Base-by-base conservation (phyloP, 1,284 basidiomycete genomes). In the Sparassis latifolia region DNA sequence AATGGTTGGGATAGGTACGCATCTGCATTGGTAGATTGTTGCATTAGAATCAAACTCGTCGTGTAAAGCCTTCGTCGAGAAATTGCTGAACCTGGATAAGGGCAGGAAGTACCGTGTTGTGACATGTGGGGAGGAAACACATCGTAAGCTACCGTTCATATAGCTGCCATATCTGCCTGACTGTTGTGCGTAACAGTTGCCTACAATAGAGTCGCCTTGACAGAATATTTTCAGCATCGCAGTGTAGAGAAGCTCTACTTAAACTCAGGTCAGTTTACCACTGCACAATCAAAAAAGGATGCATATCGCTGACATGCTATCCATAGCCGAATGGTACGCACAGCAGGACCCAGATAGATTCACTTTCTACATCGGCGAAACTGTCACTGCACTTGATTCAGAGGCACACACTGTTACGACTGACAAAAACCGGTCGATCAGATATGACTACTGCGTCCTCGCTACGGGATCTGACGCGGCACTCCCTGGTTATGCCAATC, bases 381-480 rank as follows among this genome's bases (percentile, higher is more conserved):
- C 74, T 47, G 80, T 86, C 32, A 70, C 67, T 4, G 68, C 66
- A 38, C 70, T 85, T 48, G 73, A 78, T 49, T 65, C 73, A 0
- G 64, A 61, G 2, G 60, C 68, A 10, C 77, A 80, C 53, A 64
- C 64, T 2, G 75, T 82, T 10, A 67, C 61, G 47, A 80, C 76
- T 45, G 73, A 62, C 60, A 72, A 77, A 50, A 76, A 74, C 33
- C 70, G 77, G 27, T 60, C 62, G 27, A 71, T 85, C 59, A 52
- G 65, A 38, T 89, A 86, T 59, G 79, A 86, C 59, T 75, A 77
- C 45, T 82, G 81, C 39, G 69, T 86, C n/a, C 66, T 90, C 32
- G 82, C 86, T 1, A 89, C 87, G 0, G 87, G 87, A 2, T 88
- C 86, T 0, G 74, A 76, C 32, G 85, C 85, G 1, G 74, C 75